phyloP scores from a whole-genome alignment of 108 stramenopile species.

The Pseudonitzschia multiseries region DNA sequence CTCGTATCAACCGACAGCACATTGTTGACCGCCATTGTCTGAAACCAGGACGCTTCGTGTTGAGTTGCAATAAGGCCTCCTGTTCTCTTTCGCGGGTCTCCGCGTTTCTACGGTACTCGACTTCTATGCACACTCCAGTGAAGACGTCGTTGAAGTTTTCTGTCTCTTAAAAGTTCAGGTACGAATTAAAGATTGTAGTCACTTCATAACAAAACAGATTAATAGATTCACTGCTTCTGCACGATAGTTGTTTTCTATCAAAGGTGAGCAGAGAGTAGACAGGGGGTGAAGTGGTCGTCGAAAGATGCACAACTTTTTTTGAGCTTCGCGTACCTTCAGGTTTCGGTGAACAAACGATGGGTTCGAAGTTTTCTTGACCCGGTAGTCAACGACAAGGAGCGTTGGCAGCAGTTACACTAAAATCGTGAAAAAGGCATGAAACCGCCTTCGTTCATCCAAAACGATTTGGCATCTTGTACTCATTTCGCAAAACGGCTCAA shows the following conservation, averaged over 20 bases:
- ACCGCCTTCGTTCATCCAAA: not conserved
- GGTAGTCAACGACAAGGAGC: not conserved
- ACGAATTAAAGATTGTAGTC: too few species aligned
- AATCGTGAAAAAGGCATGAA: not conserved
- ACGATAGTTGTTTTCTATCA: too few species aligned
- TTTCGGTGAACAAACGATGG: not conserved
- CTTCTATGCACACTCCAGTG: too few species aligned
- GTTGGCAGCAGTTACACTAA: not conserved
- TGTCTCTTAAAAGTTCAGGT: too few species aligned
- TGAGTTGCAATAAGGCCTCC: not conserved
- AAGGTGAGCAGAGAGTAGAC: too few species aligned
- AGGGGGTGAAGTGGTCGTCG: too few species aligned
- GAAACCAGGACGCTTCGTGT: not conserved
- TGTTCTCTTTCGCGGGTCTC: not conserved
- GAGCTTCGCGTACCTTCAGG: too few species aligned
- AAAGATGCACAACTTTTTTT: too few species aligned
- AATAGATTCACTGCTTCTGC: too few species aligned
- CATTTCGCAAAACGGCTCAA: conserved; percentile 6
- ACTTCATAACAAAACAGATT: too few species aligned
- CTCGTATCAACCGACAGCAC: conserved; percentile 7
- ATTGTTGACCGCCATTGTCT: not conserved
- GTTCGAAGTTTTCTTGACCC: not conserved
- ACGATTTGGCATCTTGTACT: not conserved
- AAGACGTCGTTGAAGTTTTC: too few species aligned
- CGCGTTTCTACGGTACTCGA: too few species aligned